Evolutionary conservation across 192 early-diverging fungal species (phyloP).

Genomic region (Paraglomus brasilianum): DNA sequence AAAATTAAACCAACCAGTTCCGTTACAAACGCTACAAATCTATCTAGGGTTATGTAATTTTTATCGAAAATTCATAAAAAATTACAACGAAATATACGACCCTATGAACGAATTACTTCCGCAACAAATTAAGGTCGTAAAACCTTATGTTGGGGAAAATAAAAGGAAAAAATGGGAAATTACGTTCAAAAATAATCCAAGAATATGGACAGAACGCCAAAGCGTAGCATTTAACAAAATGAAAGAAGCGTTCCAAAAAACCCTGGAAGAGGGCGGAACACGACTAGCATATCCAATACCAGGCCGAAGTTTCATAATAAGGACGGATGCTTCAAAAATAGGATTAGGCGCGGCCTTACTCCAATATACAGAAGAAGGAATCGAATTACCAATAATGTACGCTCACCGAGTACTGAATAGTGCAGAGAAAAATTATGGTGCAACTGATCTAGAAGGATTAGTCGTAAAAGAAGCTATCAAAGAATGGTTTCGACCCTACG

Average conservation of each 20-base stretch:
- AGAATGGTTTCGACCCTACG: too few relatives aligned
- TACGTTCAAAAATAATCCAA: too few relatives aligned
- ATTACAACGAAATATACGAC: background rate
- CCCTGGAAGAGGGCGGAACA: too few relatives aligned
- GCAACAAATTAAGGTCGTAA: background rate
- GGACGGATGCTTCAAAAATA: background rate
- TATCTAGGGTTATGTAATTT: slow-evolving; percentile 1
- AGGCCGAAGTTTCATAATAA: slow-evolving; percentile 26
- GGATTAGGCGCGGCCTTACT: background rate
- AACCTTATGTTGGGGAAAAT: too few relatives aligned
- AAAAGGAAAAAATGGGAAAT: too few relatives aligned
- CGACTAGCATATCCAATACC: slow-evolving; percentile 34
- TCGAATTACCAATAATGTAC: background rate
- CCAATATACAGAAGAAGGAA: background rate
- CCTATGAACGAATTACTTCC: background rate
- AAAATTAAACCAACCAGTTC: slow-evolving; percentile 18
- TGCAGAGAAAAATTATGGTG: background rate
- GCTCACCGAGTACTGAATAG: background rate
- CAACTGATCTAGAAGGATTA: slow-evolving; percentile 6
- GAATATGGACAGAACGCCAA: too few relatives aligned
- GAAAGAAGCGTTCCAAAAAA: too few relatives aligned
- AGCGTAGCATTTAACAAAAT: too few relatives aligned
- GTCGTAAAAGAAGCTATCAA: background rate
- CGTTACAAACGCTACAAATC: slow-evolving; percentile 12
- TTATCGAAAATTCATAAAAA: slow-evolving; percentile 21